Evolutionary conservation across 2,329 filamentous ascomycete species (phyloP), one percentile per base, ranked within the genome.

Genomic region (Colletotrichum sp.): DNA sequence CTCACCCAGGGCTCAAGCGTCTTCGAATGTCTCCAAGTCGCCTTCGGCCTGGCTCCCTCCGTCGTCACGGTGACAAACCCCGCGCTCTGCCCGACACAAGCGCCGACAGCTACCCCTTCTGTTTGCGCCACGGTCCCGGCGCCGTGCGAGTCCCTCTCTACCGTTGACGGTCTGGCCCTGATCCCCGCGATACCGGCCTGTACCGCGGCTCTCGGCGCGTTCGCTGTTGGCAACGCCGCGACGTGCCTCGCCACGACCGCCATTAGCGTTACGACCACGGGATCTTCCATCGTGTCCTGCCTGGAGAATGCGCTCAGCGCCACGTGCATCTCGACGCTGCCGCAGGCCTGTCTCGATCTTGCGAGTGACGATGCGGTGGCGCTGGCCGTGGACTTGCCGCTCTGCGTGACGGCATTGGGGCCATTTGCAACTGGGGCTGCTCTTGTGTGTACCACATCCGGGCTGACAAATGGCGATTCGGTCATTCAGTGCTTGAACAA

Each of bases 51-150:
- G 10, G 44, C 44, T 4, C 44, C 44, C 10, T 21, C 44, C 0
- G 44, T 52, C 44, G n/a, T 52, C 10, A 52, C 44, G 2, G 44
- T 52, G n/a, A 52, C 44, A 0, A 52, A 52, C 44, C 44, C 44
- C n/a, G 44, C 44, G 0, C 44, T 52, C 44, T 52, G 44, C 44
- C 44, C 44, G 0, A 52, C 44, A 2, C 44, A 52, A 52, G 44
- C n/a, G n/a, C 44, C 44, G 12, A 52, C 44, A 0, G 44, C n/a
- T 0, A 21, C 44, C 3, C 44, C 44, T 4, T 52, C n/a, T 0
- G 6, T 52, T 0, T 52, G 44, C 10, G 44, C n/a, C 44, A 52
- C 44, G 44, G 44, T 52, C 2, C 44, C 44, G 6, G 44, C 44
- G 44, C 44, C 44, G 10, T 52, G 44, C 44, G n/a, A 52, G 44